These are phyloP conservation scores for Microbotryum intermedium DNA, from an alignment of 1,284 basidiomycete species.

Conservation along the genomic window DNA sequence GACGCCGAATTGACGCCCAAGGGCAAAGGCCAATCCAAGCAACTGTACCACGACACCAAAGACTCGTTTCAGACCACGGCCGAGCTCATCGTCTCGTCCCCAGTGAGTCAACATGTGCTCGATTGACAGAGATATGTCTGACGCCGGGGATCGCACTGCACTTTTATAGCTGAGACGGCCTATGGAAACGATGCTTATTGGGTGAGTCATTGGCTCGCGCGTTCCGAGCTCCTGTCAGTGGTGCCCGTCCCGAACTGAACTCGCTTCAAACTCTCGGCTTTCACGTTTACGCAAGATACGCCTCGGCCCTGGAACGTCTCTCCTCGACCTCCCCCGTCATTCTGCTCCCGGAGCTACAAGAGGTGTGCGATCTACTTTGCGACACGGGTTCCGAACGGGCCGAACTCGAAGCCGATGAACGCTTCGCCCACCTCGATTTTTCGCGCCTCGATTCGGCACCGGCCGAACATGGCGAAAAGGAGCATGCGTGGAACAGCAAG, in stretches of 20 bases:
- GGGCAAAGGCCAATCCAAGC: conserved; percentile 36
- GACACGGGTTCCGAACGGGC: conserved; percentile 37
- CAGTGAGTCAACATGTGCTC: conserved; percentile 29
- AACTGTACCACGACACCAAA: conserved; percentile 36
- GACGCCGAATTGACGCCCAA: conserved; percentile 40
- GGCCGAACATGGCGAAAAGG: conserved; percentile 18
- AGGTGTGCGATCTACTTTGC: conserved; percentile 38
- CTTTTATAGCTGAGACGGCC: conserved; percentile 36
- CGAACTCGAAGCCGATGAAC: conserved; percentile 34
- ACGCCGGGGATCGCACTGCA: not conserved
- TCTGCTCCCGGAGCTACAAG: conserved; percentile 39
- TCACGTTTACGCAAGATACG: conserved; percentile 33
- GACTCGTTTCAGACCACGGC: conserved; percentile 36
- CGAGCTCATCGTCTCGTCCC: conserved; percentile 39
- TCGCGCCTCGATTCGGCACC: conserved; percentile 8
- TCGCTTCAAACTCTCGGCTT: conserved; percentile 25
- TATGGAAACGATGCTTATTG: conserved; percentile 40
- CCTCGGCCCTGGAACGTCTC: too few species aligned
- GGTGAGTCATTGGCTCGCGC: conserved; percentile 16
- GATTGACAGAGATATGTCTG: not conserved
- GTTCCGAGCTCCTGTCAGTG: not conserved
- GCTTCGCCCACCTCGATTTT: conserved; percentile 37
- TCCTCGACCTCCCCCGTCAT: conserved; percentile 19
- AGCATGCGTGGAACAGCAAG: conserved; percentile 37
- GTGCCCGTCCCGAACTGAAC: too few species aligned